phyloP scores from a whole-genome alignment of 2,329 filamentous ascomycete genomes.

The Penicillium freii region DNA sequence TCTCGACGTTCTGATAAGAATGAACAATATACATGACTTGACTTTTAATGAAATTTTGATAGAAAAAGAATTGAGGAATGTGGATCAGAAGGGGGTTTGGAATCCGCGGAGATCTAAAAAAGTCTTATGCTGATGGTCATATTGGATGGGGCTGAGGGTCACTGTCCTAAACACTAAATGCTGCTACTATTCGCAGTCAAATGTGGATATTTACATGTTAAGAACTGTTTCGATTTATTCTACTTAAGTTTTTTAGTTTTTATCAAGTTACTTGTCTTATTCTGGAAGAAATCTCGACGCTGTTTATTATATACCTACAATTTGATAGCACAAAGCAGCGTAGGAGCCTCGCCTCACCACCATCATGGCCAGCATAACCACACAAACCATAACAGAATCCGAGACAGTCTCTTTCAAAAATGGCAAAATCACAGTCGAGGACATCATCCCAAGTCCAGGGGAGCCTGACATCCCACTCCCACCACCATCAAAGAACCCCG shows the following conservation, averaged over 20 bases:
- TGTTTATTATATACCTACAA: neutral
- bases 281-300: neutral
- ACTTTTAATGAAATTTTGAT: neutral
- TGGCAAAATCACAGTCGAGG: conserved; percentile 25
- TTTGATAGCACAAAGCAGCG: neutral
- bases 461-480: conserved; percentile 62
- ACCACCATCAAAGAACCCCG: conserved; percentile 58
- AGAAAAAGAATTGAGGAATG: neutral
- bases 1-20: conserved; percentile 7
- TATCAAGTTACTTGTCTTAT: neutral
- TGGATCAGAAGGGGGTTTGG: neutral
- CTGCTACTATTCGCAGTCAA: neutral
- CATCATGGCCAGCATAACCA: conserved; percentile 34
- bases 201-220: neutral
- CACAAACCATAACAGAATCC: conserved; percentile 13
- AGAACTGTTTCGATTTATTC: neutral
- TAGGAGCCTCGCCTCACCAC: neutral
- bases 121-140: too few relatives aligned
- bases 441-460: conserved; percentile 21
- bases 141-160: neutral
- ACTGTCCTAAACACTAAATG: neutral
- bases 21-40: neutral
- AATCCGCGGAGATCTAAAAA: neutral
- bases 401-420: conserved; percentile 22
- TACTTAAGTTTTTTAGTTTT: neutral